phyloP scores from a whole-genome alignment of 176 grass and related monocot genomes.

The Zoysia pacifica region DNA sequence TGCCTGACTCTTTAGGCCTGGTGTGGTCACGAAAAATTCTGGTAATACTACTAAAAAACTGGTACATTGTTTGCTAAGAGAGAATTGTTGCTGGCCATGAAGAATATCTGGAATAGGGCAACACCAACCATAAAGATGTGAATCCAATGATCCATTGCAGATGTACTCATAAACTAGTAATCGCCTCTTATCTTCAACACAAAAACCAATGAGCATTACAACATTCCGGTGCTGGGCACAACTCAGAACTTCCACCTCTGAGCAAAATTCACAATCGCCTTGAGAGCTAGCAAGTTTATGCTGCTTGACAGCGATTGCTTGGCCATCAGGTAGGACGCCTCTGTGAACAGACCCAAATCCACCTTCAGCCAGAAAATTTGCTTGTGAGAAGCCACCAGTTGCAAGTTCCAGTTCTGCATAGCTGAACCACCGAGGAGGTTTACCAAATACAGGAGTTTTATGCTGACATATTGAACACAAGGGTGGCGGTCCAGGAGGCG shows the following conservation, averaged over 20 bases:
- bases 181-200: slow-evolving; percentile 87
- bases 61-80: not conserved
- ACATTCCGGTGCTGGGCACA: slow-evolving; percentile 97
- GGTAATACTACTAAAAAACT: not conserved
- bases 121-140: slow-evolving; percentile 85
- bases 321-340: slow-evolving; percentile 83
- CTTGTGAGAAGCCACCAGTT: slow-evolving; percentile 74
- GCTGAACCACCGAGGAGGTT: slow-evolving; percentile 91
- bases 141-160: slow-evolving; percentile 87
- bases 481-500: slow-evolving; percentile 84
- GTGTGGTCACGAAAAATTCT: not conserved
- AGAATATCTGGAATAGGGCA: not conserved
- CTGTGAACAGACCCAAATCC: slow-evolving; percentile 91
- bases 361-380: slow-evolving; percentile 92
- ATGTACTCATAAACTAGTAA: slow-evolving; percentile 97
- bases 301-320: slow-evolving; percentile 89
- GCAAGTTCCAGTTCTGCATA: slow-evolving; percentile 79
- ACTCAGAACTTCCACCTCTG: slow-evolving; percentile 94
- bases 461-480: slow-evolving; percentile 94
- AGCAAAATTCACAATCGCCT: slow-evolving; percentile 90
- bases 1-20: not conserved
- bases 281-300: slow-evolving; percentile 91
- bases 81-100: not conserved
- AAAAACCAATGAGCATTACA: slow-evolving; percentile 97
- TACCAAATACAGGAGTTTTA: slow-evolving; percentile 84